Conservation (phyloP, 1,284 basidiomycete species). For the Coniophora puteana region DNA sequence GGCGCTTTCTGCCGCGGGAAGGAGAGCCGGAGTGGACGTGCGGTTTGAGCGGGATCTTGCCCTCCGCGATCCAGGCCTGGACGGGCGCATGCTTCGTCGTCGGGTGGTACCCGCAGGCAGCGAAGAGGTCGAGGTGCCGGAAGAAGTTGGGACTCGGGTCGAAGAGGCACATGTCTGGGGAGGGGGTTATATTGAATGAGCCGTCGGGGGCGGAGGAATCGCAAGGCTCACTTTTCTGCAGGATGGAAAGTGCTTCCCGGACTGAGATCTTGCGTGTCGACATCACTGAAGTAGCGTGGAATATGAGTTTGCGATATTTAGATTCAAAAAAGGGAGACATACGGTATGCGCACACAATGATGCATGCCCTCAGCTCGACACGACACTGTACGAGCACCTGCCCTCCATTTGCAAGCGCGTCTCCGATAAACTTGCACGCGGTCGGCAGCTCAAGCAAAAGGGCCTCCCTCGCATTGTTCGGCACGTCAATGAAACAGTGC, state of each 20-base stretch:
- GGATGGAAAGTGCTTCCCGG: slow-evolving; percentile 31
- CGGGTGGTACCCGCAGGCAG: slow-evolving; percentile 40
- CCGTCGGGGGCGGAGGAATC: background rate
- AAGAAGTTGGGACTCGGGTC: slow-evolving; percentile 46
- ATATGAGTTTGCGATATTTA: slow-evolving; percentile 15
- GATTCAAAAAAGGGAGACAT: slow-evolving; percentile 18
- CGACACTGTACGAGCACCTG: slow-evolving; percentile 66
- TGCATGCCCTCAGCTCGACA: slow-evolving; percentile 48
- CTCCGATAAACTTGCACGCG: slow-evolving; percentile 38
- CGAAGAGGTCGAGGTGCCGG: slow-evolving; percentile 44
- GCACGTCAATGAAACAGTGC: slow-evolving; percentile 37
- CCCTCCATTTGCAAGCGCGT: slow-evolving; percentile 35
- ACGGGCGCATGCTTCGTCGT: slow-evolving; percentile 36
- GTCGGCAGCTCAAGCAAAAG: slow-evolving; percentile 41
- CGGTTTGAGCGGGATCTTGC: slow-evolving; percentile 11
- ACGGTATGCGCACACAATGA: slow-evolving; percentile 65
- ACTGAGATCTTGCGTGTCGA: slow-evolving; percentile 28
- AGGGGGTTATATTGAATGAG: slow-evolving; percentile 1
- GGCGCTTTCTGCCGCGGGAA: too few relatives aligned
- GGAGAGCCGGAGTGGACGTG: too few relatives aligned
- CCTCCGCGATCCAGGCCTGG: slow-evolving; percentile 31
- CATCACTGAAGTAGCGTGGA: slow-evolving; percentile 45
- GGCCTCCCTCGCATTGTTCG: slow-evolving; percentile 31
- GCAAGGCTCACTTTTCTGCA: slow-evolving; percentile 34
- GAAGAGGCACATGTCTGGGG: slow-evolving; percentile 52